phyloP scores from a whole-genome alignment of 805 yeast species.

The Zygosaccharomyces gambellarensis region DNA sequence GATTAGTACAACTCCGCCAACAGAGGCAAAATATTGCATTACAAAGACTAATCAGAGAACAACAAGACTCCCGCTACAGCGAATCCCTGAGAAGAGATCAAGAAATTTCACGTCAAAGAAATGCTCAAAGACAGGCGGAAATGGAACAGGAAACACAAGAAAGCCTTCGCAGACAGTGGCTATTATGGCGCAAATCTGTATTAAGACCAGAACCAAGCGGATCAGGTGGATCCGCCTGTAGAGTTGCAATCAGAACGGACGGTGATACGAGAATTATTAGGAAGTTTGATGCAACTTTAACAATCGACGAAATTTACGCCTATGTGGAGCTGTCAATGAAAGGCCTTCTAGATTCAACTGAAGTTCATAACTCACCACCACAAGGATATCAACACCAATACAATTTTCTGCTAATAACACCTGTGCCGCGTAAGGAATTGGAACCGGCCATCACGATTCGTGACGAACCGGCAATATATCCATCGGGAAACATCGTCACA shows the following conservation, averaged over 20 bases:
- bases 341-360: conserved; percentile 24
- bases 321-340: conserved; percentile 52
- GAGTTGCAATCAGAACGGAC: conserved; percentile 65
- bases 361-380: conserved; percentile 29
- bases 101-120: conserved; percentile 37
- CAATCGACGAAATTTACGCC: conserved; percentile 64
- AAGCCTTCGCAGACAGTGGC: conserved; percentile 39
- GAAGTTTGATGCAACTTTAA: conserved; percentile 42
- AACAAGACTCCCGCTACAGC: conserved; percentile 76
- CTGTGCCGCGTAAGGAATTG: conserved; percentile 53
- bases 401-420: conserved; percentile 47
- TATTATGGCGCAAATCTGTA: conserved; percentile 43
- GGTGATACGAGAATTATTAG: conserved; percentile 56
- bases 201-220: conserved; percentile 33
- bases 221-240: conserved; percentile 39
- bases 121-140: conserved; percentile 34
- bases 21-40: conserved; percentile 59
- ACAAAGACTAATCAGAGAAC: conserved; percentile 53
- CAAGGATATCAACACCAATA: conserved; percentile 43
- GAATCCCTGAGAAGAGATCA: conserved; percentile 66
- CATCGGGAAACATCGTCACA: conserved; percentile 60
- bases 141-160: conserved; percentile 19
- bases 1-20: conserved; percentile 51
- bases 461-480: conserved; percentile 49
- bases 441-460: conserved; percentile 33